Evolutionary conservation across 306 rosid species (phyloP), one percentile per base, ranked within the genome.

Genomic region (Prunus kanzakura): DNA sequence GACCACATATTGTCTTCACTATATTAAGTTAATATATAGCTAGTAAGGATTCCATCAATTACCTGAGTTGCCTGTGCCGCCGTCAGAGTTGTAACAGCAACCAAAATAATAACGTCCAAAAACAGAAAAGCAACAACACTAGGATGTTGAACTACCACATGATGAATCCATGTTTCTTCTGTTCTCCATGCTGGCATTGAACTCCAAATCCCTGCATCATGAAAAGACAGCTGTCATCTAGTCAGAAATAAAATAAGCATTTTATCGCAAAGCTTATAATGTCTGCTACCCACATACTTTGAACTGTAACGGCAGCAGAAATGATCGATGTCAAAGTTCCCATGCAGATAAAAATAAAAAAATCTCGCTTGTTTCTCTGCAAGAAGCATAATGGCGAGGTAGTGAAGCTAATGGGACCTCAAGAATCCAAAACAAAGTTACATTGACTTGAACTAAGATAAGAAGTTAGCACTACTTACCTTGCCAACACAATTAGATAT

Each of bases 401-500:
- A 57, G 69, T 64, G 77, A 52, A 74, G 74, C 38, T 65, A 84
- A 4, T 15, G 11, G 16, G 67, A 13, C 35, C 32, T 63, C 22
- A 30, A 25, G 65, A 12, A 60, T 25, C 1, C 18, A 25, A 12
- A 11, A 10, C 43, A 32, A 9, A 64, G 69, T 64, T 64, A 35
- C 6, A 35, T 4, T 32, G 25, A 35, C 35, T 50, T 41, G 25
- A 50, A 41, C 30, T 67, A 18, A 74, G 62, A 72, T 25, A 67
- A 41, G 71, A 79, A 72, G 11, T 35, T 67, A 76, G 46, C 69
- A 58, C 58, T 65, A 81, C 79, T 76, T 66, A 95, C 98, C 94
- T 89, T 95, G 74, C 98, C 98, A 80, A 92, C 98, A 78, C 98
- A 95, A 82, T 90, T 95, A 83, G 98, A 95, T 85, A 95, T 95